phyloP scores from a whole-genome alignment of 768 basidiomycete species.

The Leccinum aurantiacum region DNA sequence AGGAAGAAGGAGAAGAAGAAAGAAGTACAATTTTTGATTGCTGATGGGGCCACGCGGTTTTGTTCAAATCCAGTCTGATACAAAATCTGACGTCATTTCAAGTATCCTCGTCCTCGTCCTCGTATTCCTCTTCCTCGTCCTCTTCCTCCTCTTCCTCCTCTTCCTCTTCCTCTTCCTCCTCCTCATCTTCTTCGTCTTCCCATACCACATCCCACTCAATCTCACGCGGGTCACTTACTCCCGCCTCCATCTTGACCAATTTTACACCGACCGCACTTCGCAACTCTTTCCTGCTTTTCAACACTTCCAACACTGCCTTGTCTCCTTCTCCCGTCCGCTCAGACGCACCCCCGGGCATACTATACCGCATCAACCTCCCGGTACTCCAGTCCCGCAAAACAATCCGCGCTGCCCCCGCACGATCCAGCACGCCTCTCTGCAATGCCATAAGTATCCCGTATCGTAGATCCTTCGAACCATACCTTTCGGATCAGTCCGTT shows the following conservation, averaged over 20 bases:
- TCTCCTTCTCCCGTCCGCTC: slow-evolving; percentile 37
- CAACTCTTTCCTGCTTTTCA: slow-evolving; percentile 64
- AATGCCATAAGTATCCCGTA: slow-evolving; percentile 13
- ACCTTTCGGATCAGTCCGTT: slow-evolving; percentile 80
- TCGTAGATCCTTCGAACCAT: slow-evolving; percentile 9
- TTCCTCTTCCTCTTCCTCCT: slow-evolving; percentile 32
- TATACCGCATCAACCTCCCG: slow-evolving; percentile 73
- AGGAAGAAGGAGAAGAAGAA: neutral
- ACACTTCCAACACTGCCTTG: slow-evolving; percentile 45
- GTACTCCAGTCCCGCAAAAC: slow-evolving; percentile 84
- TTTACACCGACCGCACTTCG: slow-evolving; percentile 51
- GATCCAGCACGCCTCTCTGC: slow-evolving; percentile 72
- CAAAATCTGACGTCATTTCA: slow-evolving; percentile 24
- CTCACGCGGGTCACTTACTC: slow-evolving; percentile 40
- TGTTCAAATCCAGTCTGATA: slow-evolving; percentile 22
- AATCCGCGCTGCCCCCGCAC: slow-evolving; percentile 71
- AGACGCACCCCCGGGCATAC: slow-evolving; percentile 44
- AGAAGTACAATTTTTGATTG: neutral
- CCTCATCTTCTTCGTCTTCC: slow-evolving; percentile 39
- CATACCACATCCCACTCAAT: slow-evolving; percentile 41
- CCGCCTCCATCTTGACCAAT: slow-evolving; percentile 53
- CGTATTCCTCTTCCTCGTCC: too few relatives aligned
- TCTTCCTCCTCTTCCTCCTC: too few relatives aligned
- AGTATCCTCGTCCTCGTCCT: neutral
- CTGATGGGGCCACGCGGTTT: slow-evolving; percentile 22